These are phyloP conservation scores for Pseudocercospora fuligena DNA, from an alignment of 2,329 filamentous ascomycete species.

Conservation along the genomic window DNA sequence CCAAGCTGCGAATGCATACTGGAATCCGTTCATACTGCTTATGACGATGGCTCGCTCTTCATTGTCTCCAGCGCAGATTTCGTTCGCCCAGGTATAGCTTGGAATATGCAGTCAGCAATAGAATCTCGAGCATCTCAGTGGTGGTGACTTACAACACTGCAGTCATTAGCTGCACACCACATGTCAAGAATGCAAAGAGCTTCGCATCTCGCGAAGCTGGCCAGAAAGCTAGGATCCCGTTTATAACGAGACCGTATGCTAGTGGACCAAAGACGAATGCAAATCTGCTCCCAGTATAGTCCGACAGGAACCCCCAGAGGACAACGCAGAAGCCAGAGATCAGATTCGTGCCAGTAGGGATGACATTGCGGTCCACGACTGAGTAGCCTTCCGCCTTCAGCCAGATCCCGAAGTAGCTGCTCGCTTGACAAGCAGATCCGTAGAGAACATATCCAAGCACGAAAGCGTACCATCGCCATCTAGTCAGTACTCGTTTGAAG, in stretches of 20 bases:
- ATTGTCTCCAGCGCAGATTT: conserved; percentile 60
- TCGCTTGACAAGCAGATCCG: conserved; percentile 11
- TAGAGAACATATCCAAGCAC: conserved; percentile 17
- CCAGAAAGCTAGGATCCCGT: conserved; percentile 16
- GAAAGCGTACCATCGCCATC: conserved; percentile 28
- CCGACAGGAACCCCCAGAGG: conserved; percentile 18
- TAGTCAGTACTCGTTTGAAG: conserved; percentile 18
- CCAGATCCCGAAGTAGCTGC: conserved; percentile 15
- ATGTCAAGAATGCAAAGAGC: conserved; percentile 15
- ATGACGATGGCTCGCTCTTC: conserved; percentile 70
- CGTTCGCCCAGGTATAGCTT: conserved; percentile 33
- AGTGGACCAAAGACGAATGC: conserved; percentile 13
- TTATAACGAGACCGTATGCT: conserved; percentile 10
- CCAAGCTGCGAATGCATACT: conserved; percentile 71
- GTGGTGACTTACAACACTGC: conserved; percentile 11
- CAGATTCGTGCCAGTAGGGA: conserved; percentile 11
- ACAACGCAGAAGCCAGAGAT: conserved; percentile 16
- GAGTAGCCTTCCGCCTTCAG: conserved; percentile 17
- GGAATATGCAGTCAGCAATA: background rate
- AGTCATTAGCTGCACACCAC: conserved; percentile 13
- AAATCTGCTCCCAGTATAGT: conserved; percentile 20
- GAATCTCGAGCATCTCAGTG: background rate
- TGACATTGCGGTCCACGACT: conserved; percentile 12
- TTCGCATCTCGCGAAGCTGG: conserved; percentile 9
- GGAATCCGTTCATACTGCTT: conserved; percentile 69